These are phyloP conservation scores for Cladochytrium tenue DNA, from an alignment of 371 early-diverging fungal genomes.

Conservation along the genomic window DNA sequence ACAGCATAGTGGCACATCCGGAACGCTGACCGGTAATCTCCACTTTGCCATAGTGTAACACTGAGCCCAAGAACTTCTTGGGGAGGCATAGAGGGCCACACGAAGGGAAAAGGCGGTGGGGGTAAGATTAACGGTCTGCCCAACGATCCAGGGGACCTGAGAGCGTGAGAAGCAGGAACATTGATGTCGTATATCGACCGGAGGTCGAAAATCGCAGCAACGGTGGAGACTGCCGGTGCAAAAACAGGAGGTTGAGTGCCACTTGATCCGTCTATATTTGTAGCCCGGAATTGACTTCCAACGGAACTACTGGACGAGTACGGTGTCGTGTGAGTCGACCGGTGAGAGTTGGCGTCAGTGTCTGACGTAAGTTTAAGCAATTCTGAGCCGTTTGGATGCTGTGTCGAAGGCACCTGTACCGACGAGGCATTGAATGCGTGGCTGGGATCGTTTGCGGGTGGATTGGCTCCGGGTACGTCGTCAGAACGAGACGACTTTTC, in stretches of 20 bases:
- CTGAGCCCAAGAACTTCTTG: neutral
- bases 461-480: neutral
- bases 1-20: neutral
- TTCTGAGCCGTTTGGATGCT: neutral
- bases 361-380: neutral
- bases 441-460: too few relatives aligned
- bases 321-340: neutral
- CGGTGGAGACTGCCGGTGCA: neutral
- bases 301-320: neutral
- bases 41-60: neutral
- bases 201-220: neutral
- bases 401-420: neutral
- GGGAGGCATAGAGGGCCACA: neutral
- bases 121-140: neutral
- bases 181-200: neutral
- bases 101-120: neutral
- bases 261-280: neutral
- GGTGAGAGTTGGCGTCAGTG: neutral
- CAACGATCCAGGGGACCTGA: neutral
- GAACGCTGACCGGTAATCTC: neutral
- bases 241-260: neutral
- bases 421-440: too few relatives aligned
- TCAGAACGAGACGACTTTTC: neutral
- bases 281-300: neutral
- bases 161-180: neutral